Base-by-base conservation (phyloP, 108 stramenopile genomes). In the Skeletonema menzelii region DNA sequence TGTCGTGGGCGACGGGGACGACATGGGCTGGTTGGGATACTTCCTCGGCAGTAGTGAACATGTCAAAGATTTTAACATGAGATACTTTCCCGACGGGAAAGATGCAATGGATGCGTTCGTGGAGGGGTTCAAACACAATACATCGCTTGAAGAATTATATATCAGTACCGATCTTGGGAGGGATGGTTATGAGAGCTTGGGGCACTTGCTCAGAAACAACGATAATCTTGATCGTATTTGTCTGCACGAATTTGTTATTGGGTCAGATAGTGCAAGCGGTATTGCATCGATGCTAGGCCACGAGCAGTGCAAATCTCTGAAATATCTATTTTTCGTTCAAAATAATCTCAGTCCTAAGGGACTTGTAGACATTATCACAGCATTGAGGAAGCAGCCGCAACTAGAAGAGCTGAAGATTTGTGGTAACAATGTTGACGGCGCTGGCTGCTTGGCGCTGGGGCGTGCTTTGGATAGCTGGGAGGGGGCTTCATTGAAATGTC, bases 1-100 rank as follows among this genome's bases (percentile, higher is more conserved):
- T 10, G 10, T 37, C 12, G 34, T 47, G 17, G 46, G 17, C 46
- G 46, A 47, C 2, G 46, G 17, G 0, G 46, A 47, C 19, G 46
- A 47, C 19, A 13, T 47, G 47, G 64, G 64, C 6, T 65, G 64
- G 64, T 38, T 65, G 46, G 64, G 64, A 53, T 65, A 4, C n/a
- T 65, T 55, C 0, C 14, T 65, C 37, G 64, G 64, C 5, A 53
- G 47, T 15, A 65, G 3, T 59, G 15, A 15, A 11, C 15, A 15
- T n/a, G 5, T 47, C 0, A 6, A 7, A 19, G 17, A 47, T 7
- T 19, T 47, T 17, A 1, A 17, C 46, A 47, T 47, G 10, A 5
- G 5, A 19, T n/a, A 19, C 46, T n/a, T 19, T 47, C 46, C 46
- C 12, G 46, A 10, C 6, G 46, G 46, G 46, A 47, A 19, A 47